Base-by-base conservation (phyloP, 352 stramenopile genomes). In the Phytophthora boehmeriae region DNA sequence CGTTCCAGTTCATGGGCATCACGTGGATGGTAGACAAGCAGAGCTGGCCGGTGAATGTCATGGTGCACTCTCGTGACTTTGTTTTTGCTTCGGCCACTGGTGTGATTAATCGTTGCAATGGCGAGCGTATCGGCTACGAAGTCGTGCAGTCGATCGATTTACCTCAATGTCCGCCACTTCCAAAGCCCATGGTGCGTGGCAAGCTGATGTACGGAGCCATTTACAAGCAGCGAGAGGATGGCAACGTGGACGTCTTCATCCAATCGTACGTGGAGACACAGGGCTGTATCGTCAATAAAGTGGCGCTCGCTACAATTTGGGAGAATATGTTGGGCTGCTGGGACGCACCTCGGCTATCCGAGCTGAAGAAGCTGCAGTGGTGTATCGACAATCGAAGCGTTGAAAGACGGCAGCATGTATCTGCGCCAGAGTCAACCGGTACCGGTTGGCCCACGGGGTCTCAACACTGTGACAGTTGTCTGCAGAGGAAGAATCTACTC, bases 141-240 rank as follows among this genome's bases (percentile, higher is more conserved):
- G 66, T 83, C 9, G 65, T 78, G 4, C 76, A 88, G 52, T 82
- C 82, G 17, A 67, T 86, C 10, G 55, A 59, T 35, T 58, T 76
- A 52, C 34, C 41, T 19, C 55, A 70, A 11, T 68, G 46, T 55
- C 58, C 43, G 5, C 43, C 34, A 11, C 44, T 53, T 2, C 23
- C 43, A 3, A 43, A 61, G 45, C 36, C 49, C 42, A 44, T 54
- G 22, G 34, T 45, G 14, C 54, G 44, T 6, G 35, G 43, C 17
- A 48, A 54, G 17, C 36, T 64, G 42, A 53, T 53, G 53, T 28
- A 42, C n/a, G 44, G 43, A 1, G 20, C 54, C 9, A 23, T 64
- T 16, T 64, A 50, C 56, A 46, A 20, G 14, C 23, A 66, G 28
- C 11, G 14, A 8, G 36, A 49, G 4, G 36, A 38, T 10, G 47